Base-by-base conservation (phyloP, 1,139 yeast species). In the Suhomyces wounanorum region DNA sequence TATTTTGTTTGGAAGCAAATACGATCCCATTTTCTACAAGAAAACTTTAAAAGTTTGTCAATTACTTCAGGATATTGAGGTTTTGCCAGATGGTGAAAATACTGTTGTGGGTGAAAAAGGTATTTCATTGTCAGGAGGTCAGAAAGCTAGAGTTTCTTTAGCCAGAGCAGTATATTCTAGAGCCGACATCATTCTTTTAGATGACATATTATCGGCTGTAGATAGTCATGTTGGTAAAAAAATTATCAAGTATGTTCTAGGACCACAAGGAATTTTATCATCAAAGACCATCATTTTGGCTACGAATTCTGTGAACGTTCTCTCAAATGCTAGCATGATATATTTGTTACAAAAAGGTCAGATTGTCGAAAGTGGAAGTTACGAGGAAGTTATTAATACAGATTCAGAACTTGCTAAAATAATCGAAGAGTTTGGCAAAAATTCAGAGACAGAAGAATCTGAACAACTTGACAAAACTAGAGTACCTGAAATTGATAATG, bases 71-170 rank as follows among this genome's bases (percentile, higher is more conserved):
- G 68, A 65, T 41, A 59, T 63, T 39, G 59, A 56, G 11, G 57
- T 58, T 3, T 59, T 65, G 42, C 65, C 68, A 4, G 63, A 65
- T 45, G 67, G 66, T 3, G 67, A 65, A 40, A 57, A 53, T 14
- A 65, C 67, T 1, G 47, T 61, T 4, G 67, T 65, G 10, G 68
- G 68, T 2, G 68, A 65, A 40, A 65, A 64, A 45, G 68, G 68
- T n/a, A 61, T 65, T 14, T 59, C 68, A 3, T 59, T 65, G 21
- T 62, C 66, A 36, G 67, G 67, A 11, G 68, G 68, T 3, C 68
- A 65, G 40, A 65, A 62, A 47, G 68, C 68, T 1, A 56, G 68
- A 41, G 56, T 65, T n/a, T 57, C 68, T 1, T 61, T 65, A 51
- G 68, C 68, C 10, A 59, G 68, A 45, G 67, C 67, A 1, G 63